Conservation (phyloP, 257 asterid genomes). For the Solanum infundibuliforme region DNA sequence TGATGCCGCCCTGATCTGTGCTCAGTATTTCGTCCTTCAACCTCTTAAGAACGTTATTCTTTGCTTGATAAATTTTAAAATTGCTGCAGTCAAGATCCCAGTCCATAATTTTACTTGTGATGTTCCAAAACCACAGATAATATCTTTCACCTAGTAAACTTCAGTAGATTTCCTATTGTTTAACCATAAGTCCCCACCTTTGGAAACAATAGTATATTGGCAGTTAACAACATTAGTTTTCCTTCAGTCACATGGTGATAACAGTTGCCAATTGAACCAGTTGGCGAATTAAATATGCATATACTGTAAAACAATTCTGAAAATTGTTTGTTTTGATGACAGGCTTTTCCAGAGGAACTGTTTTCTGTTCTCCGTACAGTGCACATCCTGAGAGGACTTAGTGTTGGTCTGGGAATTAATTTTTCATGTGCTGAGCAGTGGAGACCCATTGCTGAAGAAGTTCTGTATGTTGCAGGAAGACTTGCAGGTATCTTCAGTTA, state of each 20-base stretch:
- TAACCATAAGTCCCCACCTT: background rate
- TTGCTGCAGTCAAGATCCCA: background rate
- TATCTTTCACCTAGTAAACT: background rate
- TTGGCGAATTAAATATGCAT: background rate
- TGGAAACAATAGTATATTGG: background rate
- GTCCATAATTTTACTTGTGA: background rate
- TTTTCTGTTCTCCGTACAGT: slow-evolving; percentile 95
- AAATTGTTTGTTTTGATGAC: background rate
- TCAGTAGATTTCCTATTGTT: background rate
- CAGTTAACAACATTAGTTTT: background rate
- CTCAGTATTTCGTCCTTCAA: background rate
- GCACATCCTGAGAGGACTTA: slow-evolving; percentile 87
- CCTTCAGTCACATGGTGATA: background rate
- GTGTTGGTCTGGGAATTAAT: slow-evolving; percentile 90
- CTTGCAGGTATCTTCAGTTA: slow-evolving; percentile 27
- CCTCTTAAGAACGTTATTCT: background rate
- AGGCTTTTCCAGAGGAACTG: slow-evolving; percentile 96
- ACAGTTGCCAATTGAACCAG: background rate
- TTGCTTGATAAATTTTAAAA: background rate
- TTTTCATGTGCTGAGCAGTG: slow-evolving; percentile 94
- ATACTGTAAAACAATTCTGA: background rate
- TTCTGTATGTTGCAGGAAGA: slow-evolving; percentile 63
- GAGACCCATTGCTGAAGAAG: slow-evolving; percentile 95
- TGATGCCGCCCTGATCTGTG: background rate
- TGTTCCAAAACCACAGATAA: background rate